Evolutionary conservation across 1,284 basidiomycete genomes (phyloP), one percentile per base, ranked within the genome.

Genomic region (Leccinum fuscescens): DNA sequence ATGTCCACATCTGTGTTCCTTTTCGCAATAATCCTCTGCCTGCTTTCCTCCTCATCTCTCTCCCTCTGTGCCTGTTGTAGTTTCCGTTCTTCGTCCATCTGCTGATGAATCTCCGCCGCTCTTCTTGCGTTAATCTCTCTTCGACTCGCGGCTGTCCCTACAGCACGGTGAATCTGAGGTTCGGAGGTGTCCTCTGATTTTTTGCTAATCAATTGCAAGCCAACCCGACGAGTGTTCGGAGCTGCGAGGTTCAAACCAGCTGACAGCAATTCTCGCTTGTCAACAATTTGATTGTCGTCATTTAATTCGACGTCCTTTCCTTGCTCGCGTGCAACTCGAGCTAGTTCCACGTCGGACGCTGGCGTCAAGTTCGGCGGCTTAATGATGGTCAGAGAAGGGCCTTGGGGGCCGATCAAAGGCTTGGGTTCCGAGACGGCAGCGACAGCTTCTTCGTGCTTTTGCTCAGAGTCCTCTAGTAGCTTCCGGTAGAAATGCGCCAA

Each of bases 261-360:
- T 35, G 88, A 86, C 46, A 99, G 81, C 8, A 99, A 80, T 50
- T 96, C 92, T 58, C 96, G 90, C 71, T 96, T 95, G 80, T 99
- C 96, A 55, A 99, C 91, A 55, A 99, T 93, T 74, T 97, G 92
- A 69, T 95, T 95, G 68, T 98, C 96, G 73, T 99, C 97, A 75
- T 99, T 99, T 55, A 98, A 79, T 74, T 98, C 96, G 46, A 99
- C 89, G n/a, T 88, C 82, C 73, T 92, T 90, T 17, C 95, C 96
- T 66, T 89, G 80, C 55, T 82, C 84, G 61, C 81, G 79, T 14
- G 90, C 90, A 58, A 82, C 74, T 63, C 78, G 83, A 46, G 89
- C 93, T 46, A 90, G 81, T 71, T 90, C 89, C 57, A 82, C 71
- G 74, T 94, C 93, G 33, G 89, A 85, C 64, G 81, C 72, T 51